Evolutionary conservation across 148 eudicot species (phyloP).

Genomic region (Vaccinium macrocarpon): DNA sequence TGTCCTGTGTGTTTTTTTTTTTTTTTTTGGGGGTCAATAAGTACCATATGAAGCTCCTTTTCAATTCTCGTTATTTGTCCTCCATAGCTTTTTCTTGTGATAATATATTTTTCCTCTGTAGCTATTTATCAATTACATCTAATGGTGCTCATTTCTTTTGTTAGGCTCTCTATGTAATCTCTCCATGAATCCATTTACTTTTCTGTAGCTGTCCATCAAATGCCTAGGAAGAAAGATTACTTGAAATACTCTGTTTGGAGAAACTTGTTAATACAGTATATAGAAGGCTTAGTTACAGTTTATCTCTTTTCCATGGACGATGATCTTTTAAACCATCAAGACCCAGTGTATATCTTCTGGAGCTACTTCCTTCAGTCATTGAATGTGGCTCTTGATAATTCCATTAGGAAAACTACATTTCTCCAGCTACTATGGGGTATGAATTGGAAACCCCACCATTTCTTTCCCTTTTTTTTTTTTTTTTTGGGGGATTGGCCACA

Average conservation of each 20-base stretch:
- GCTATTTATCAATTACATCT: not conserved
- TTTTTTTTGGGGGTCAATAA: not conserved
- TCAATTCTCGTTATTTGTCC: not conserved
- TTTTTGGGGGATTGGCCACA: not conserved
- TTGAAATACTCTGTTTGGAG: not conserved
- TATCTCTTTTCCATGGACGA: not conserved
- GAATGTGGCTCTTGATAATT: constrained; percentile 3
- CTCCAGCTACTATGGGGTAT: not conserved
- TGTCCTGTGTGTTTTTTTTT: not conserved
- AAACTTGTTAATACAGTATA: not conserved
- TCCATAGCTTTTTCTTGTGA: not conserved
- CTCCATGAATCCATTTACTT: not conserved
- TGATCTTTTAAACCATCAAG: not conserved
- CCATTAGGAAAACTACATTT: not conserved
- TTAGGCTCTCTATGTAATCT: not conserved
- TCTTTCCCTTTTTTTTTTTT: not conserved
- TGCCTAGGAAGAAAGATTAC: not conserved
- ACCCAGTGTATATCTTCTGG: not conserved
- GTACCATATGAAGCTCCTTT: not conserved
- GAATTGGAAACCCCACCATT: not conserved
- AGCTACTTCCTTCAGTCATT: not conserved
- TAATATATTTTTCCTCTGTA: not conserved
- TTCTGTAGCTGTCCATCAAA: not conserved
- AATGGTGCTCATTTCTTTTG: not conserved
- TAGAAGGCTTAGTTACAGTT: not conserved